These are phyloP conservation scores for Aspergillus uvarum DNA, from an alignment of 2,329 filamentous ascomycete species.

Conservation along the genomic window DNA sequence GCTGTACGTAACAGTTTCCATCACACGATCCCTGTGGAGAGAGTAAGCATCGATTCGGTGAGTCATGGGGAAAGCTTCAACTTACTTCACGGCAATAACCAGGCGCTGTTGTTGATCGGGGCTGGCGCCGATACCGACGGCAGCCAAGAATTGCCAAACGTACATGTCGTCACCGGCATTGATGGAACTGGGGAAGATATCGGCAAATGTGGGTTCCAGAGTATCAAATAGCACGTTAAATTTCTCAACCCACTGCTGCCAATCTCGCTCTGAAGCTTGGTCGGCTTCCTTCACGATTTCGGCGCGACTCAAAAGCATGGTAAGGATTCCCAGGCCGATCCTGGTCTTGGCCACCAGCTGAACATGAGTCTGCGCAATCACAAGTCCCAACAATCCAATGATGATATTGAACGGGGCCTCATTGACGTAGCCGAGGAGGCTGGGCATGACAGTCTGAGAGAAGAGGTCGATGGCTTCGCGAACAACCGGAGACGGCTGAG, in stretches of 20 bases:
- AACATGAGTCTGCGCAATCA: slow-evolving; percentile 78
- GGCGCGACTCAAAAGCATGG: slow-evolving; percentile 89
- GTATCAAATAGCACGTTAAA: slow-evolving; percentile 87
- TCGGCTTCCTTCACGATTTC: slow-evolving; percentile 86
- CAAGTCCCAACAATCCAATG: slow-evolving; percentile 80
- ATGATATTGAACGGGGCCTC: slow-evolving; percentile 90
- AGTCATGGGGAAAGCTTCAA: slow-evolving; percentile 12
- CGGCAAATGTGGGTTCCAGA: slow-evolving; percentile 77
- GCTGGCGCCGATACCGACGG: slow-evolving; percentile 88
- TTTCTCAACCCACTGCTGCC: slow-evolving; percentile 77
- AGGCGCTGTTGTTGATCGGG: slow-evolving; percentile 93
- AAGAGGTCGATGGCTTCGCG: slow-evolving; percentile 94
- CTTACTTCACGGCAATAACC: slow-evolving; percentile 85
- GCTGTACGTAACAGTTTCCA: slow-evolving; percentile 86
- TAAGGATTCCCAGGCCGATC: slow-evolving; percentile 85
- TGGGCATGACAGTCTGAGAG: slow-evolving; percentile 81
- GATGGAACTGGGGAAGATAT: slow-evolving; percentile 89
- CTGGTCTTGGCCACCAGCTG: slow-evolving; percentile 81
- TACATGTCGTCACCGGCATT: slow-evolving; percentile 91
- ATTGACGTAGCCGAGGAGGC: slow-evolving; percentile 83
- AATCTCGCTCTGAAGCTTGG: slow-evolving; percentile 67
- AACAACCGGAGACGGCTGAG: slow-evolving; percentile 69
- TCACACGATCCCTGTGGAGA: slow-evolving; percentile 70
- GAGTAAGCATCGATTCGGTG: slow-evolving; percentile 16
- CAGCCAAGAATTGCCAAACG: slow-evolving; percentile 96